Evolutionary conservation across 1,284 basidiomycete species (phyloP).

Genomic region (Melampsora larici-populina): DNA sequence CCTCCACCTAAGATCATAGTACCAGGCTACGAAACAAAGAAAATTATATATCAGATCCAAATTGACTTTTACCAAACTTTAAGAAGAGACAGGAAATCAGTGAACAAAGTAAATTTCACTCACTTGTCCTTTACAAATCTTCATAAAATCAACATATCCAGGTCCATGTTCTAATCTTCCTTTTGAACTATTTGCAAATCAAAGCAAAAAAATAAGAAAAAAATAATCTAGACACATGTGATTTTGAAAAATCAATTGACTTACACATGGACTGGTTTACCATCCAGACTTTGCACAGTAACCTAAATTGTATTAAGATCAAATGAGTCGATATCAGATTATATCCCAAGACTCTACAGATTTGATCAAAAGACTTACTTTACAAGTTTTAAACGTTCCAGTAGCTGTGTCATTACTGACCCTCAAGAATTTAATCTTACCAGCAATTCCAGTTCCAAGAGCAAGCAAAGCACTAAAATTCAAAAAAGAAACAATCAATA

Average conservation of each 20-base stretch:
- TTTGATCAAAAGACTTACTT: neutral
- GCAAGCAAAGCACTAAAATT: neutral
- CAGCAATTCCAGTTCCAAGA: neutral
- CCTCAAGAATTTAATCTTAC: neutral
- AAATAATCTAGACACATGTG: neutral
- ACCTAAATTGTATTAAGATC: neutral
- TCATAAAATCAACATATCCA: neutral
- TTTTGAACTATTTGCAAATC: neutral
- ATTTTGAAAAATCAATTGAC: neutral
- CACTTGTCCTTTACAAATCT: neutral
- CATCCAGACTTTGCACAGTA: neutral
- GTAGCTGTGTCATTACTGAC: neutral
- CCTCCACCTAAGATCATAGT: neutral
- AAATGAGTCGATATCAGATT: neutral
- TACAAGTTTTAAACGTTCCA: neutral
- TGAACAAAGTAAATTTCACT: neutral
- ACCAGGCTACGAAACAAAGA: neutral
- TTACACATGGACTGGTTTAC: neutral
- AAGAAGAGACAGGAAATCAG: neutral
- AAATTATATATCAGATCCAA: too few species aligned
- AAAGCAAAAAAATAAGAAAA: neutral
- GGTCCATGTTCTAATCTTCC: slow-evolving; percentile 1
- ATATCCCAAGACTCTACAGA: neutral
- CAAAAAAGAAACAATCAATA: neutral
- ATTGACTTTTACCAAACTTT: too few species aligned